These are phyloP conservation scores for Ganoderma sinense DNA, from an alignment of 1,284 basidiomycete species.

Conservation along the genomic window DNA sequence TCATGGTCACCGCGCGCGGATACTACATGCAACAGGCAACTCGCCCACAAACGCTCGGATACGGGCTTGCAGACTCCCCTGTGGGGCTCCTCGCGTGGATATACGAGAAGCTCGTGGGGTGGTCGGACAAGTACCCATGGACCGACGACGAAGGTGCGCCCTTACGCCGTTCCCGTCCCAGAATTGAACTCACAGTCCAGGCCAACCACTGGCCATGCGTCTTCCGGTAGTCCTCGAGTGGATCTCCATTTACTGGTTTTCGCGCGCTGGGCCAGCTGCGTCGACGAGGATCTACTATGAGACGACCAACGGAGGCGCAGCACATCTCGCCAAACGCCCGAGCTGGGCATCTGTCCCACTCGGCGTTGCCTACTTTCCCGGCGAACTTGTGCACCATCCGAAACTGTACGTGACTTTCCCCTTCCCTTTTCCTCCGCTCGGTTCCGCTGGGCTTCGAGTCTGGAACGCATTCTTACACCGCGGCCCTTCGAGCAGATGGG, in stretches of 20 bases:
- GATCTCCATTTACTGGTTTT: constrained; percentile 65
- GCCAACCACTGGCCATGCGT: no score
- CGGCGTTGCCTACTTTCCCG: constrained; percentile 58
- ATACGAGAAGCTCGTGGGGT: constrained; percentile 62
- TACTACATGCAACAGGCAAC: constrained; percentile 54
- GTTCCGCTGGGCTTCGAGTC: neutral
- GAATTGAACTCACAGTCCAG: no score
- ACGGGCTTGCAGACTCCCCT: constrained; percentile 62
- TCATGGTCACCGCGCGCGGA: neutral
- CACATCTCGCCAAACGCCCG: no score
- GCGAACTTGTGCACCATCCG: constrained; percentile 48
- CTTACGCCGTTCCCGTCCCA: no score
- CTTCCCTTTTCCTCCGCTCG: neutral
- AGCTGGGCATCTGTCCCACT: constrained; percentile 45
- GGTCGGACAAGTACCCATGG: constrained; percentile 60
- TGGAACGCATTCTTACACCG: neutral
- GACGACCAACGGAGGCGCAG: neutral
- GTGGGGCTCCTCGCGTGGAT: constrained; percentile 65
- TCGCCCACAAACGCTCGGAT: constrained; percentile 65
- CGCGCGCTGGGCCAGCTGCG: constrained; percentile 58
- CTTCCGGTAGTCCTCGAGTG: neutral
- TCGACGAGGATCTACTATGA: constrained; percentile 65
- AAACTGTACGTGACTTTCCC: constrained; percentile 43
- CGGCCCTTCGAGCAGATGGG: constrained; percentile 26
- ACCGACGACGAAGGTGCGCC: constrained; percentile 55